phyloP scores from a whole-genome alignment of 306 rosid genomes.

The Fagus sylvatica region DNA sequence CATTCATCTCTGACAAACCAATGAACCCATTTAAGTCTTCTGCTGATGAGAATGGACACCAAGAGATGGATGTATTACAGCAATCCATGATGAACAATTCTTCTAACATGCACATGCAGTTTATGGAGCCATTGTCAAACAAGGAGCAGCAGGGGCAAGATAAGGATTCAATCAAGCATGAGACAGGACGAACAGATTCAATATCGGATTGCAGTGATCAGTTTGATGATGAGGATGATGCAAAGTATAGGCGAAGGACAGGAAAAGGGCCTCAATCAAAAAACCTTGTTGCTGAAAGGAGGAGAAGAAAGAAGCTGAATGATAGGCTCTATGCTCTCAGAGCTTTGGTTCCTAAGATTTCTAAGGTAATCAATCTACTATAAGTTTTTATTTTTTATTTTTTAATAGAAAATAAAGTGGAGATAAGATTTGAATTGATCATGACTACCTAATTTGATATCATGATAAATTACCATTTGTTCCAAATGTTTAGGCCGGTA shows the following conservation, averaged over 20 bases:
- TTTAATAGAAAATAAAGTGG: too few relatives aligned
- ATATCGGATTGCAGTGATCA: conserved; percentile 89
- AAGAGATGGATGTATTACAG: conserved; percentile 36
- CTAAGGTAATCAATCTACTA: conserved; percentile 49
- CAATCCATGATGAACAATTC: conserved; percentile 36
- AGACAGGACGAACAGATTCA: conserved; percentile 58
- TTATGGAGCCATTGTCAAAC: conserved; percentile 37
- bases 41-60: conserved; percentile 29
- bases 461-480: too few relatives aligned
- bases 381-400: too few relatives aligned
- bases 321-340: conserved; percentile 82
- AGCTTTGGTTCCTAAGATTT: conserved; percentile 84
- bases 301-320: conserved; percentile 91
- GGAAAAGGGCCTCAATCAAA: conserved; percentile 79
- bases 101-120: conserved; percentile 31
- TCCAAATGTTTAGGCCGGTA: too few relatives aligned
- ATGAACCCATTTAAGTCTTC: conserved; percentile 27
- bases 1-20: conserved; percentile 51
- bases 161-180: conserved; percentile 50
- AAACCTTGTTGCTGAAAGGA: conserved; percentile 85
- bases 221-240: conserved; percentile 75
- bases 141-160: conserved; percentile 57
- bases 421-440: too few relatives aligned
- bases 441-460: too few relatives aligned
- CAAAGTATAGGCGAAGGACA: conserved; percentile 59